phyloP scores from a whole-genome alignment of 345 rosid species.

The Eucalyptus viminalis region DNA sequence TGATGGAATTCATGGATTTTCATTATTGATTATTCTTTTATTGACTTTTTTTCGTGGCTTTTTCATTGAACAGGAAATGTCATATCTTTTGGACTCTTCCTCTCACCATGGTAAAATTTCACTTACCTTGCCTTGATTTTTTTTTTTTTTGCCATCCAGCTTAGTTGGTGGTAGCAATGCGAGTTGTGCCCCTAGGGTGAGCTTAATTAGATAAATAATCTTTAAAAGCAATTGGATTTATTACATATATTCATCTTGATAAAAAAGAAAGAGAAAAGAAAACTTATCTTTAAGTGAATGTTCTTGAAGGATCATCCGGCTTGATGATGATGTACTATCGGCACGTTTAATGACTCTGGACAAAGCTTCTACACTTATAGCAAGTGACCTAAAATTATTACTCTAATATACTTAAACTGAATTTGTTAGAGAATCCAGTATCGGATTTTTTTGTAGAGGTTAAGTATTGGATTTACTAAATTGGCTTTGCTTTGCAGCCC shows the following conservation, averaged over 20 bases:
- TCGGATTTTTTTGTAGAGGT: background rate
- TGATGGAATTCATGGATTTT: background rate
- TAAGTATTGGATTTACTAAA: background rate
- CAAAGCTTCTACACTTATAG: background rate
- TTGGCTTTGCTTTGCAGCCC: conserved; percentile 9
- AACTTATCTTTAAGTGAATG: background rate
- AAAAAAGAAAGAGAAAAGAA: background rate
- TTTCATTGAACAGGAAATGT: conserved; percentile 19
- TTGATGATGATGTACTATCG: background rate
- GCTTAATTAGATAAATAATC: background rate
- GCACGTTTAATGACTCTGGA: background rate
- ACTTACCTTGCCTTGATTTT: background rate
- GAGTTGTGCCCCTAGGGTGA: background rate
- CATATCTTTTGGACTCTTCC: conserved; percentile 23
- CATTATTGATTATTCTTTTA: background rate
- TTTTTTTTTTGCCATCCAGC: background rate
- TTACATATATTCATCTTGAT: background rate
- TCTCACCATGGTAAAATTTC: conserved; percentile 21
- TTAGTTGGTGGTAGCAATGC: background rate
- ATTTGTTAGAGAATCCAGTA: background rate
- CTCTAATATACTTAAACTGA: background rate
- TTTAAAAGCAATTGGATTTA: background rate
- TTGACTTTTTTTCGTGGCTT: background rate
- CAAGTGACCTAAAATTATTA: background rate
- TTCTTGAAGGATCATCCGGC: background rate